Percentiles rank a stretch among this genome's conserved stretches.
Conservation (phyloP, 164 flowering plant genomes). For the Tetracentron sinense region DNA sequence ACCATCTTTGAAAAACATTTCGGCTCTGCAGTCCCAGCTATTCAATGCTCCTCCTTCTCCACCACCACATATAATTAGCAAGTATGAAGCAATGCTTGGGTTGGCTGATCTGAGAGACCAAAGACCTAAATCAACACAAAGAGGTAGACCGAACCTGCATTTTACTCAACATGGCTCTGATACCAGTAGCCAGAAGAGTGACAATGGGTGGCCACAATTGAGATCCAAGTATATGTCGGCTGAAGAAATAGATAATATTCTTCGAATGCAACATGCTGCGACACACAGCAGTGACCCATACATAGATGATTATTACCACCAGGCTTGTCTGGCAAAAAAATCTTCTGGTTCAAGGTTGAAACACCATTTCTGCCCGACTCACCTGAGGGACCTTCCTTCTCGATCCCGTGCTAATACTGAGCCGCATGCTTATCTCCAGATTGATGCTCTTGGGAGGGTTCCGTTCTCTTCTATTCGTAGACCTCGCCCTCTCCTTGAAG, state of each 20-base stretch:
- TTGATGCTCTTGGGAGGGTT: constrained; percentile 61
- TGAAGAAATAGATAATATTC: constrained; percentile 51
- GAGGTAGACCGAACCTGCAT: constrained; percentile 27
- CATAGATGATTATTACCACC: constrained; percentile 64
- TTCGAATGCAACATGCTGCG: constrained; percentile 63
- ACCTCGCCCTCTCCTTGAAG: constrained; percentile 66
- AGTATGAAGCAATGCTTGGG: constrained; percentile 39
- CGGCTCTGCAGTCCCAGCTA: constrained; percentile 43
- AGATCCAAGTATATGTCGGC: constrained; percentile 54
- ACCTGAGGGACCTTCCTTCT: constrained; percentile 43
- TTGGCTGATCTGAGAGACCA: constrained; percentile 35
- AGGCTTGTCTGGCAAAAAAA: constrained; percentile 51
- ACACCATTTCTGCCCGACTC: constrained; percentile 51
- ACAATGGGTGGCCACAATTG: constrained; percentile 41
- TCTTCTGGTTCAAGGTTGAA: constrained; percentile 39
- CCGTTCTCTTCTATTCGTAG: constrained; percentile 58
- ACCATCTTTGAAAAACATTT: constrained; percentile 39
- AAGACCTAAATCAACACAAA: constrained; percentile 29
- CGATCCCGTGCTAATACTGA: constrained; percentile 42
- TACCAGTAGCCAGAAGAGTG: constrained; percentile 28
- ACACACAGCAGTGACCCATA: constrained; percentile 60
- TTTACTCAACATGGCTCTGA: constrained; percentile 38
- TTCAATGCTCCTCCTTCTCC: constrained; percentile 44
- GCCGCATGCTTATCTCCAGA: constrained; percentile 52
- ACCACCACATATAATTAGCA: constrained; percentile 40